Conservation (phyloP, 116 monocot genomes). For the Zostera marina region DNA sequence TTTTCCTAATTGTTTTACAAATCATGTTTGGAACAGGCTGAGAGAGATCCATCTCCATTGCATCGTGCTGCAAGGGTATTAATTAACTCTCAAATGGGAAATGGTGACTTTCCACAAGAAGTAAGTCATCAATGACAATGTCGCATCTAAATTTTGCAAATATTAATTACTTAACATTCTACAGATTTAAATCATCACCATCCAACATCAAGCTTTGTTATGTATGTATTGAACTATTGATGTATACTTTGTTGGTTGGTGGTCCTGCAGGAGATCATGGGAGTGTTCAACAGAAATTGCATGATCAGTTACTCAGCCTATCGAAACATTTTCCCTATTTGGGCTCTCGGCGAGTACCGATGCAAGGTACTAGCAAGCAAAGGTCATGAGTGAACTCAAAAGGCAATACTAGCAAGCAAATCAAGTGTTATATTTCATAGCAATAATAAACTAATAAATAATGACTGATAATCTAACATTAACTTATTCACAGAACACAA, state of each 20-base stretch:
- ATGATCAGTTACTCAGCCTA: slow-evolving; percentile 57
- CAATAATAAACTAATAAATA: too few relatives aligned
- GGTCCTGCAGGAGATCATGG: slow-evolving; percentile 35
- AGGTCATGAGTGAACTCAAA: slow-evolving; percentile 4
- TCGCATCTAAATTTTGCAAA: neutral
- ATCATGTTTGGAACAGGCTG: slow-evolving; percentile 23
- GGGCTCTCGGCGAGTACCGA: slow-evolving; percentile 36
- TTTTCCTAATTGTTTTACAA: too few relatives aligned
- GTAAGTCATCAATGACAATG: slow-evolving; percentile 21
- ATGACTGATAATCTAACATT: too few relatives aligned
- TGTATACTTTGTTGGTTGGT: neutral
- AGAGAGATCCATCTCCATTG: slow-evolving; percentile 67
- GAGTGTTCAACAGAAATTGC: slow-evolving; percentile 50
- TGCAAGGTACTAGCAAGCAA: slow-evolving; percentile 1
- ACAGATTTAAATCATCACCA: too few relatives aligned
- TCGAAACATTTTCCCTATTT: slow-evolving; percentile 43
- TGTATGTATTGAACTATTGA: too few relatives aligned
- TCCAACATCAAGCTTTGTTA: neutral
- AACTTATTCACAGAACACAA: too few relatives aligned
- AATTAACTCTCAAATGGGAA: slow-evolving; percentile 70
- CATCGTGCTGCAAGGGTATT: slow-evolving; percentile 67
- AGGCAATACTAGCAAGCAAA: neutral
- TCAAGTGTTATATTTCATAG: too few relatives aligned
- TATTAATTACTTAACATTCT: too few relatives aligned
- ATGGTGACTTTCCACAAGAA: slow-evolving; percentile 88